A percentile compares a stretch with the other conserved stretches of the same genome.
Conservation (phyloP, 306 rosid species). For the Quercus cerris region DNA sequence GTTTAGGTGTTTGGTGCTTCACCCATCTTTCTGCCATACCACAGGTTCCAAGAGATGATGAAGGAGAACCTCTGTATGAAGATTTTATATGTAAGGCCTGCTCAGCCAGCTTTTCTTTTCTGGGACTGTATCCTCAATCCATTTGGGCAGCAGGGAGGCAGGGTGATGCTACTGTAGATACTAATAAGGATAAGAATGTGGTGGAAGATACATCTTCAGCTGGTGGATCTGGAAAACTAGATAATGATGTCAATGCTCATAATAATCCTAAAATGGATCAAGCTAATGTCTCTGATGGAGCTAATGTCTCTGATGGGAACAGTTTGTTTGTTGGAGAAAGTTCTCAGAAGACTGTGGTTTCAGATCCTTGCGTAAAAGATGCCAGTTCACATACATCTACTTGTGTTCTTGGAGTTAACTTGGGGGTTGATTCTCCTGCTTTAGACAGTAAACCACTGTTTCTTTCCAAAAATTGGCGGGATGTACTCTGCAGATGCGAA, state of each 20-base stretch:
- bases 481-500: slow-evolving; percentile 76
- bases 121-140: slow-evolving; percentile 61
- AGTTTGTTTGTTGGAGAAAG: slow-evolving; percentile 34
- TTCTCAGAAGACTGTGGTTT: slow-evolving; percentile 25
- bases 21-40: slow-evolving; percentile 10
- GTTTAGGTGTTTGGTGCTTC: neutral
- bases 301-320: slow-evolving; percentile 27
- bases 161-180: slow-evolving; percentile 29
- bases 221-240: slow-evolving; percentile 43
- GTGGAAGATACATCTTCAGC: slow-evolving; percentile 44
- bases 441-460: slow-evolving; percentile 61
- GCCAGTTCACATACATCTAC: slow-evolving; percentile 19
- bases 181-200: slow-evolving; percentile 58
- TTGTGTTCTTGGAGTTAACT: slow-evolving; percentile 66
- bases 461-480: slow-evolving; percentile 86
- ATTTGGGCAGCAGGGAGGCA: slow-evolving; percentile 55
- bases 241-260: slow-evolving; percentile 21
- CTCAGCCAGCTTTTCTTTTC: slow-evolving; percentile 67
- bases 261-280: slow-evolving; percentile 23
- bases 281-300: slow-evolving; percentile 26
- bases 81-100: slow-evolving; percentile 80
- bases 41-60: slow-evolving; percentile 94
- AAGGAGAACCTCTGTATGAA: slow-evolving; percentile 87
- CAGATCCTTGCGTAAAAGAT: slow-evolving; percentile 23
- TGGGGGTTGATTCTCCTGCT: slow-evolving; percentile 35